Conservation (phyloP, 495 filamentous ascomycete species). For the Antarctomyces pellizariae region DNA sequence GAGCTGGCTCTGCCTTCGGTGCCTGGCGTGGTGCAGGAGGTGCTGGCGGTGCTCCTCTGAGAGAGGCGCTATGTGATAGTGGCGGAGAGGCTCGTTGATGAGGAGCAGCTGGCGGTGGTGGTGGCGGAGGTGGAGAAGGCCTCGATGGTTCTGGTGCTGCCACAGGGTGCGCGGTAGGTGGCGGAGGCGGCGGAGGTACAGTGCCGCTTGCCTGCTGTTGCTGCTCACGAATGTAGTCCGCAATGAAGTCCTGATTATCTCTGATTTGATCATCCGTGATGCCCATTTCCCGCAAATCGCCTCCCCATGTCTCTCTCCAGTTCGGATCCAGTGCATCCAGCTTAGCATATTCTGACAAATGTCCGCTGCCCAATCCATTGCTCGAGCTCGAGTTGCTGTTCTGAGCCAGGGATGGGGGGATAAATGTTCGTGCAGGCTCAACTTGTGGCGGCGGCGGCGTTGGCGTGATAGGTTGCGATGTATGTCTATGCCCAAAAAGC, state of each 20-base stretch:
- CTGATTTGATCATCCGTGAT: constrained; percentile 82
- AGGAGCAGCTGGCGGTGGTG: constrained; percentile 31
- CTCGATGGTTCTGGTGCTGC: constrained; percentile 22
- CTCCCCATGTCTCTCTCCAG: constrained; percentile 59
- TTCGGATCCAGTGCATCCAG: constrained; percentile 66
- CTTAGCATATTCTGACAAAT: constrained; percentile 29
- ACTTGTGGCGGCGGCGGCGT: constrained; percentile 25
- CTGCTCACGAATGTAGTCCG: constrained; percentile 65
- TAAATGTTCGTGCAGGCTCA: constrained; percentile 21
- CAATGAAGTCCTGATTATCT: constrained; percentile 87
- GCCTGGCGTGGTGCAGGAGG: constrained; percentile 60
- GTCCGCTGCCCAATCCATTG: constrained; percentile 16
- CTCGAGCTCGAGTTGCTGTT: constrained; percentile 16
- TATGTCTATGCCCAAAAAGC: constrained; percentile 45
- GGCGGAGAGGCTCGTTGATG: constrained; percentile 15
- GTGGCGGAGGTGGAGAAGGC: constrained; percentile 28
- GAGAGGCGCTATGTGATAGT: constrained; percentile 26
- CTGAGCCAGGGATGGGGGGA: constrained; percentile 22
- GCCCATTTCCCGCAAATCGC: constrained; percentile 62
- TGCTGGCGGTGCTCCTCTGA: constrained; percentile 51
- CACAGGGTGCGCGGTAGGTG: constrained; percentile 8
- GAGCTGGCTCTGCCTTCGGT: constrained; percentile 20
- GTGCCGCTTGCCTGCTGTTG: constrained; percentile 28
- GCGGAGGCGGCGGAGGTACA: constrained; percentile 1
- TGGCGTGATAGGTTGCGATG: constrained; percentile 24